Evolutionary conservation across 2,329 filamentous ascomycete species (phyloP).

Genomic region (Aspergillus phoenicis): DNA sequence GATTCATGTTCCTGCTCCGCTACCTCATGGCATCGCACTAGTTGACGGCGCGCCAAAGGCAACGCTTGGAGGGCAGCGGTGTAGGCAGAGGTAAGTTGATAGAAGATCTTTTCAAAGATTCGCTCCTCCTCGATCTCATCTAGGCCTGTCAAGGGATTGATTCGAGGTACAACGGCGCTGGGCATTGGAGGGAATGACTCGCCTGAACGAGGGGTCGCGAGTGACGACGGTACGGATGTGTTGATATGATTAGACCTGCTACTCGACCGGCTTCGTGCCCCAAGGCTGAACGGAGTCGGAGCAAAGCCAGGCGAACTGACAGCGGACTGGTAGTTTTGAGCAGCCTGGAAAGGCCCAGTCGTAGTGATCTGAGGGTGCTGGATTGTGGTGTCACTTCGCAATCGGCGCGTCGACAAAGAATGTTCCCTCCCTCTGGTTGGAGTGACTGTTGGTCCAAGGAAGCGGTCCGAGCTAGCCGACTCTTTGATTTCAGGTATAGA

Average conservation of each 20-base stretch:
- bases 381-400: slow-evolving; percentile 56
- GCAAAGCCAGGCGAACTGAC: slow-evolving; percentile 35
- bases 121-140: slow-evolving; percentile 73
- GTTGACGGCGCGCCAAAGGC: slow-evolving; percentile 69
- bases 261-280: slow-evolving; percentile 48
- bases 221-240: slow-evolving; percentile 48
- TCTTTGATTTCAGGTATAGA: slow-evolving; percentile 35
- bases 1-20: slow-evolving; percentile 63
- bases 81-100: slow-evolving; percentile 72
- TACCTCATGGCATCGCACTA: slow-evolving; percentile 64
- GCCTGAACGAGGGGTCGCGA: slow-evolving; percentile 74
- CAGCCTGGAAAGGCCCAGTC: slow-evolving; percentile 36
- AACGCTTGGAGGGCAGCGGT: slow-evolving; percentile 73
- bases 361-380: slow-evolving; percentile 45
- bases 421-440: slow-evolving; percentile 51
- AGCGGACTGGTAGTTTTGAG: slow-evolving; percentile 30
- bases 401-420: slow-evolving; percentile 46
- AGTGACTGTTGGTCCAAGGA: slow-evolving; percentile 38
- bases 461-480: slow-evolving; percentile 30
- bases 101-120: slow-evolving; percentile 79
- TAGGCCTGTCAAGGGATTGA: slow-evolving; percentile 61
- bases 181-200: slow-evolving; percentile 69
- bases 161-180: slow-evolving; percentile 51
- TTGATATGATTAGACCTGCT: slow-evolving; percentile 58
- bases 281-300: slow-evolving; percentile 37